Base-by-base conservation (phyloP, 768 basidiomycete genomes). In the Lactarius sanguifluus region DNA sequence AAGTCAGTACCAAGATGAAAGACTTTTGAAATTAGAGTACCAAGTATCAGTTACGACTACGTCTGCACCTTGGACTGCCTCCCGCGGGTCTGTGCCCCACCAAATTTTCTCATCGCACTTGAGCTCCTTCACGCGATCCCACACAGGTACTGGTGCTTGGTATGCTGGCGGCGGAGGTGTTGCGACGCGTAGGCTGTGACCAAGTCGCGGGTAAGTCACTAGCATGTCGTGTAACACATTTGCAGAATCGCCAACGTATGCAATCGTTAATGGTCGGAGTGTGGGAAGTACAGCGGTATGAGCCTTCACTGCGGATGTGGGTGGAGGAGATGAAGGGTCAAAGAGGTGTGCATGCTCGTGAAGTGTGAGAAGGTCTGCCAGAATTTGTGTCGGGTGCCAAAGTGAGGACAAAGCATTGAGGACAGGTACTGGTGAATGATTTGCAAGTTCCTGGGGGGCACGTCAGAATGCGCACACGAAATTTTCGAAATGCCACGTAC, bases 201-300 rank as follows among this genome's bases (percentile, higher is more conserved):
- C 97, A 2, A 98, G 78, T 54, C 96, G 87, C 40, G 96, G 96
- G 74, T 90, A 92, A 9, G 94, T 88, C 70, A 34, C 34, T 36
- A 98, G 87, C 92, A 98, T 95, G 76, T 98, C 97, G 76, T 98
- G 92, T 64, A 97, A 80, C 58, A 99, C 93, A 73, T 98, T 99
- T 57, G 95, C 91, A 28, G 89, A 89, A 78, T 98, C 96, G 9
- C 96, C 97, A 64, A 99, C 85, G 76, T 95, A 99, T 10, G 95
- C 90, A 60, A 98, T 79, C 1, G 94, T 98, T 64, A 98, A 82
- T 0, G 95, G 90, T 1, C 84, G 85, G 32, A 98, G 81, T 1
- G 78, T 76, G 3, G 85, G 80, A 1, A 90, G 79, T 18, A 62
- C 45, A 18, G 30, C 25, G 13, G 52, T 64, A 72, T 67, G 16